A percentile compares a stretch with the other conserved stretches of the same genome.
Evolutionary conservation across 1,284 basidiomycete genomes (phyloP).

Genomic region (Cerrena zonata): DNA sequence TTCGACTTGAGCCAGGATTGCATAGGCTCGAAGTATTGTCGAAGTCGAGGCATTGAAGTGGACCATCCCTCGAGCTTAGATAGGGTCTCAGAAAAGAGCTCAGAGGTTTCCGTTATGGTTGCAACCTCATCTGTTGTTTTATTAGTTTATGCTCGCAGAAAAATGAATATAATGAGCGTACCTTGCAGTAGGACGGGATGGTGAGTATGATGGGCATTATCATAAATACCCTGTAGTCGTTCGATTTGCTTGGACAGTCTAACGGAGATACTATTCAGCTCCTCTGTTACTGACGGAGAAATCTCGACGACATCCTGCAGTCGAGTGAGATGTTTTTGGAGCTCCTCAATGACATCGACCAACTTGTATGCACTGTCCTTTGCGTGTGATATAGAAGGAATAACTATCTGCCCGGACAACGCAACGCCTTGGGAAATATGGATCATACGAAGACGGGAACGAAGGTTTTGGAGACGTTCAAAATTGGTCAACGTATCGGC

Average conservation of each 20-base stretch:
- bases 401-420: background rate
- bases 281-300: background rate
- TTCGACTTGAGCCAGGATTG: constrained; percentile 41
- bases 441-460: constrained; percentile 16
- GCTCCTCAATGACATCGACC: constrained; percentile 9
- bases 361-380: constrained; percentile 4
- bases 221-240: background rate
- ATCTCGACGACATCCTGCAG: background rate
- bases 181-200: background rate
- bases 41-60: constrained; percentile 35
- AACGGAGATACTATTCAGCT: background rate
- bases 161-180: background rate
- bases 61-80: constrained; percentile 30
- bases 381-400: background rate
- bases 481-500: constrained; percentile 11
- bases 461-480: constrained; percentile 10
- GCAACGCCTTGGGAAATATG: constrained; percentile 3
- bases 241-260: background rate
- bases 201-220: background rate
- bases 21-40: constrained; percentile 46
- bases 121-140: constrained; percentile 32
- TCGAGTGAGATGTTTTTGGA: constrained; percentile 5
- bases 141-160: background rate
- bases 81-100: constrained; percentile 13
- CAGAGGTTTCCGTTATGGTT: constrained; percentile 15